A percentile compares a stretch with the other conserved stretches of the same genome.
These are phyloP conservation scores for Jimgerdemannia flammicorona DNA, from an alignment of 192 early-diverging fungal species.

Conservation along the genomic window DNA sequence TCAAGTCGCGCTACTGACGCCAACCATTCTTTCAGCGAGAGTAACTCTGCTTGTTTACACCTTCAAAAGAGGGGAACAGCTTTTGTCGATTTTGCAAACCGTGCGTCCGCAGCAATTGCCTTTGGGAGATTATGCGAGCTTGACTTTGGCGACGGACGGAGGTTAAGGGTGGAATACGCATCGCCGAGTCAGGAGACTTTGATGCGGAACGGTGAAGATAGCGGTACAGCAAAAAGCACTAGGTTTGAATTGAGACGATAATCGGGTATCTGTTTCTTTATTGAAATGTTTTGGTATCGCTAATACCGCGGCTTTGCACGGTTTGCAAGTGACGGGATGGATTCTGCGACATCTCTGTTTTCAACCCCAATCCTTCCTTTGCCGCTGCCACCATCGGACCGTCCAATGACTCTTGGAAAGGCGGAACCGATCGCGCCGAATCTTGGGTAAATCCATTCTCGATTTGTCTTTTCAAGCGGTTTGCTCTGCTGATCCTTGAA, in stretches of 20 bases:
- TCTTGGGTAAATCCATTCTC: slow-evolving; percentile 15
- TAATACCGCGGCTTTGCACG: not conserved
- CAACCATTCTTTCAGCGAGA: too few species aligned
- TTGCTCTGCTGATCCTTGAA: not conserved
- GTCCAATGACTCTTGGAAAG: not conserved
- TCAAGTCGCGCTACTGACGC: too few species aligned
- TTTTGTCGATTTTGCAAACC: slow-evolving; percentile 37
- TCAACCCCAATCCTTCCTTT: slow-evolving; percentile 4
- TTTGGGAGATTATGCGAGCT: slow-evolving; percentile 21
- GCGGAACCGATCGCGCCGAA: slow-evolving; percentile 25
- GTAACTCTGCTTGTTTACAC: too few species aligned
- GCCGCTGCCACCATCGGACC: slow-evolving; percentile 13
- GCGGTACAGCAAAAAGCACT: not conserved
- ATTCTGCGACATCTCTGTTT: not conserved
- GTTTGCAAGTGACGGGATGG: not conserved
- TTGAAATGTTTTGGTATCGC: too few species aligned
- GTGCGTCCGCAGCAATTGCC: slow-evolving; percentile 23
- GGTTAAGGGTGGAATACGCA: slow-evolving; percentile 38
- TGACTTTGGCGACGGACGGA: slow-evolving; percentile 16
- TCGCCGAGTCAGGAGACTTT: slow-evolving; percentile 19
- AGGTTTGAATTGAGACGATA: not conserved
- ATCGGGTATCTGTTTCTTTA: too few species aligned
- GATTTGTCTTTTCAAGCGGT: not conserved
- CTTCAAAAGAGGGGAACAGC: slow-evolving; percentile 24
- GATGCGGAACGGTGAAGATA: slow-evolving; percentile 3